These are phyloP conservation scores for Candida palmyrensis DNA, from an alignment of 805 yeast species.

Conservation along the genomic window DNA sequence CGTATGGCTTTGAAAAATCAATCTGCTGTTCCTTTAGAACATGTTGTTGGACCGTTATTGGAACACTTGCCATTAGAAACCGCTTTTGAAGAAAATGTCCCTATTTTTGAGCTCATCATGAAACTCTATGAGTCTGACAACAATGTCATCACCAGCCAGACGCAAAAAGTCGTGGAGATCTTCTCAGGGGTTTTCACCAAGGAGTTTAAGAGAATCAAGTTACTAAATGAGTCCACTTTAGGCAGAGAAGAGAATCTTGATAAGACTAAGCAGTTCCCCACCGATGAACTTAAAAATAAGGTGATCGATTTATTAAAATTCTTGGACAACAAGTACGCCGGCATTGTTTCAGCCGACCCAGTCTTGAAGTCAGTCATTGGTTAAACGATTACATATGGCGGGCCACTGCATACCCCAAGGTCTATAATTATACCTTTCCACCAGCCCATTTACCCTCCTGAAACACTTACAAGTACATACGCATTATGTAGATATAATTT, in stretches of 20 bases:
- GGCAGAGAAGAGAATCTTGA: conserved; percentile 84
- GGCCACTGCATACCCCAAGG: background rate
- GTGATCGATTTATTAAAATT: conserved; percentile 69
- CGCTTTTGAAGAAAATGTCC: conserved; percentile 89
- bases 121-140: conserved; percentile 64
- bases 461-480: background rate
- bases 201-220: conserved; percentile 67
- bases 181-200: conserved; percentile 68
- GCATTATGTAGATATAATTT: too few species aligned
- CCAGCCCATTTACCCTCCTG: background rate
- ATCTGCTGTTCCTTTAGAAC: conserved; percentile 64
- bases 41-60: conserved; percentile 71
- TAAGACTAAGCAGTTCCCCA: conserved; percentile 71
- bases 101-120: conserved; percentile 75
- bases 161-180: conserved; percentile 60
- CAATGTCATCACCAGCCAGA: conserved; percentile 47
- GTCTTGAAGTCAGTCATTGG: conserved; percentile 41
- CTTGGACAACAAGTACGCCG: conserved; percentile 60
- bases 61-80: conserved; percentile 79
- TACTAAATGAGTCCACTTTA: conserved; percentile 68
- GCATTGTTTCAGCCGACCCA: conserved; percentile 53
- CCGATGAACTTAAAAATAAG: conserved; percentile 57
- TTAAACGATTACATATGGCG: conserved; percentile 7
- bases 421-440: background rate
- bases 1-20: conserved; percentile 78